Evolutionary conservation across 1,284 basidiomycete species (phyloP).

Genomic region (Pisolithus thermaeus): DNA sequence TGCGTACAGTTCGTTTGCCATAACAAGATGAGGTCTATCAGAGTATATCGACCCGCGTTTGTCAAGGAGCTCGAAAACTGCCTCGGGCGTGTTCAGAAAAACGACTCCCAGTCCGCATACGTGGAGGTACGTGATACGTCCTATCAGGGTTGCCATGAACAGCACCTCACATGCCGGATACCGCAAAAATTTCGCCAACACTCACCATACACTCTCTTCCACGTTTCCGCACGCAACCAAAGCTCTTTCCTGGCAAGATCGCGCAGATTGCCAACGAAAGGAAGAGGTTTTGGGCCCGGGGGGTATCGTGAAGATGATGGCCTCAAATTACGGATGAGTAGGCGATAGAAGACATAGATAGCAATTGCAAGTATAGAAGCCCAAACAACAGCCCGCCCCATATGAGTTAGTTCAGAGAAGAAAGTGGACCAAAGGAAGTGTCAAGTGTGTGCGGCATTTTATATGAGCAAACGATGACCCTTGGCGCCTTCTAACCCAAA

Average conservation of each 20-base stretch:
- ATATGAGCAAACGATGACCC: background rate
- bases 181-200: background rate
- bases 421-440: background rate
- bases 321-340: constrained; percentile 8
- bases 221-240: constrained; percentile 44
- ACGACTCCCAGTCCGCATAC: constrained; percentile 59
- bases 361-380: constrained; percentile 19
- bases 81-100: constrained; percentile 57
- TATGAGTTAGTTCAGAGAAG: background rate
- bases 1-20: constrained; percentile 59
- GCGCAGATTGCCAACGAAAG: constrained; percentile 55
- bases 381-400: constrained; percentile 1
- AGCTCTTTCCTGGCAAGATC: constrained; percentile 55
- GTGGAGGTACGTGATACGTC: constrained; percentile 61
- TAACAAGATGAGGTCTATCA: constrained; percentile 62
- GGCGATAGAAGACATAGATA: constrained; percentile 16
- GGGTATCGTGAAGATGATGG: constrained; percentile 32
- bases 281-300: constrained; percentile 64
- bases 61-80: constrained; percentile 57
- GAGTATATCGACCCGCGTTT: constrained; percentile 65
- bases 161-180: background rate
- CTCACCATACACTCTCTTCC: constrained; percentile 49
- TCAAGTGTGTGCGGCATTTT: background rate
- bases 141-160: constrained; percentile 28
- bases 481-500: background rate